Percentiles rank a stretch among this genome's conserved stretches.
Evolutionary conservation across 768 basidiomycete genomes (phyloP).

Genomic region (Podaxis sp.): DNA sequence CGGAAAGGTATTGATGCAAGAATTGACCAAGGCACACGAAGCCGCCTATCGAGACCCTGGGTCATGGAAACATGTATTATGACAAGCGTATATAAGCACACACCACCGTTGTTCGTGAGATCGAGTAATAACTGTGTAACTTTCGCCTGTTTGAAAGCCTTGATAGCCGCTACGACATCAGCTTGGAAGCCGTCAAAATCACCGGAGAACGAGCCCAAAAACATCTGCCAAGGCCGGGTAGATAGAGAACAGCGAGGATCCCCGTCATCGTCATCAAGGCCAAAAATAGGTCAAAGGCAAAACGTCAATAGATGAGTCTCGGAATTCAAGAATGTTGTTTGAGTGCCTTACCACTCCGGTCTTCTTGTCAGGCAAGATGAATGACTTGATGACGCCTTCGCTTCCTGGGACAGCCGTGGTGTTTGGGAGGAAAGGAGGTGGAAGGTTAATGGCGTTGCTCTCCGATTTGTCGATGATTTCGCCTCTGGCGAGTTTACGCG

Average conservation of each 20-base stretch:
- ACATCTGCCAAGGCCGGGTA: constrained; percentile 40
- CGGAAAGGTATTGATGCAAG: constrained; percentile 57
- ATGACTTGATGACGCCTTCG: constrained; percentile 54
- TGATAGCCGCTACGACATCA: constrained; percentile 46
- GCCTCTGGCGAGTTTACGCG: constrained; percentile 32
- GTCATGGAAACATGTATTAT: neutral
- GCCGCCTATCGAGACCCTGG: constrained; percentile 41
- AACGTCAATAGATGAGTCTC: neutral
- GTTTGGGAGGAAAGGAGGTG: constrained; percentile 46
- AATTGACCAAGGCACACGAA: constrained; percentile 63
- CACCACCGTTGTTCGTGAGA: constrained; percentile 62
- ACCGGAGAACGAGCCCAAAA: constrained; percentile 56
- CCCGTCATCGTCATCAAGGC: neutral
- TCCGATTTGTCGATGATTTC: constrained; percentile 44
- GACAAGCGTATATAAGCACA: constrained; percentile 14
- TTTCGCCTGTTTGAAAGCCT: constrained; percentile 44
- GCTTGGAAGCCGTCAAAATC: constrained; percentile 52
- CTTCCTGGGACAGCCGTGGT: constrained; percentile 45
- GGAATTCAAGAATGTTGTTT: neutral
- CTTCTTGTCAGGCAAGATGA: constrained; percentile 51
- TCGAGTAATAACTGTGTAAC: constrained; percentile 56
- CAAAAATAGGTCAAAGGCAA: neutral
- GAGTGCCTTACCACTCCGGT: constrained; percentile 53
- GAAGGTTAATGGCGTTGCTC: constrained; percentile 43
- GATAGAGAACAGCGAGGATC: neutral